Evolutionary conservation across 208 protist species (phyloP), one percentile per base, ranked within the genome.

Genomic region (Wallacemonas sp.): DNA sequence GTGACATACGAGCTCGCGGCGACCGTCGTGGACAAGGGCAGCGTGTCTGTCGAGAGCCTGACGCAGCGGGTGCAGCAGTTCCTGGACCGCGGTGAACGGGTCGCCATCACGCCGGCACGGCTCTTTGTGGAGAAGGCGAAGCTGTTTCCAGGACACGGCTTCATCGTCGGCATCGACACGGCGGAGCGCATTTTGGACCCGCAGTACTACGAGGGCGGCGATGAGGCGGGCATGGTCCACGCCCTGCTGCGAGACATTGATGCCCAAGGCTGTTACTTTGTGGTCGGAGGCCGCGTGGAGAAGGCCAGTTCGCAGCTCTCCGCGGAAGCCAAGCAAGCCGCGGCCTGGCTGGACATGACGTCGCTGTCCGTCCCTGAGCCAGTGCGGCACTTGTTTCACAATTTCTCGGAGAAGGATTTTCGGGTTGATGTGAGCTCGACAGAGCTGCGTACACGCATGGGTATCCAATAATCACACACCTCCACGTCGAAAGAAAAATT

Each of bases 381-480:
- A 18, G 18, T 92, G 32, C 49, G 41, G 25, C 69, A 85, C 39
- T 50, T 94, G 1, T 89, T 94, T 54, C 46, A 89, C 11, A 48
- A 49, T 23, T 74, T 94, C 45, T 66, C 71, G 2, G 64, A 77
- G 36, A 50, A 39, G 0, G 76, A 80, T 23, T 91, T 92, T 45
- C 72, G 78, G n/a, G 81, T 94, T 4, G 83, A 92, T 72, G 48
- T 94, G 20, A 90, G 85, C 73, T 94, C 83, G 1, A 92, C 88
- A 1, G 76, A 80, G 61, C 36, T 94, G 50, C 82, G 88, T 1
- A 64, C 76, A 44, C 12, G 66, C 49, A 62, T 48, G 45, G 45
- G 25, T 33, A 31, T 52, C 12, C 1, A 39, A 16, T 42, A 31
- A 33, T 0, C n/a, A 38, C 50, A 10, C 50, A 26, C 20, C 52